Conservation (phyloP, 495 filamentous ascomycete genomes). For the Oleoguttula mirabilis region DNA sequence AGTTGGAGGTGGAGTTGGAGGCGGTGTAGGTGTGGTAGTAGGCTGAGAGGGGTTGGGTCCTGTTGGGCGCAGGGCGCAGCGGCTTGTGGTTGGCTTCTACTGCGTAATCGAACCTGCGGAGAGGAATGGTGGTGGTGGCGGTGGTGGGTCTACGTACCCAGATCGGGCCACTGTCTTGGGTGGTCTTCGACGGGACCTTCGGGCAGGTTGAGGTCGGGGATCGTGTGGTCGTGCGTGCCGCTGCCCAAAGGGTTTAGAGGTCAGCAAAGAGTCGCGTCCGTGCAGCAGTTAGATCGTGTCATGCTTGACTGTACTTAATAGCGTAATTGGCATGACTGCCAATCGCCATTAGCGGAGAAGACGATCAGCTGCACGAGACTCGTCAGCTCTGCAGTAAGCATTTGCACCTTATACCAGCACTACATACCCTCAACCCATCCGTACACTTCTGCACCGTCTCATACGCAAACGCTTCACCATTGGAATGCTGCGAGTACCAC, state of each 20-base stretch:
- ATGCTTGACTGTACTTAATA: no score
- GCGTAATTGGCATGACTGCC: conserved; percentile 25
- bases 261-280: no score
- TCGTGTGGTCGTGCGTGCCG: conserved; percentile 42
- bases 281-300: no score
- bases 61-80: no score
- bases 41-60: no score
- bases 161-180: conserved; percentile 40
- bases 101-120: no score
- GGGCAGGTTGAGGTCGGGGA: conserved; percentile 53
- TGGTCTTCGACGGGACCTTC: conserved; percentile 29
- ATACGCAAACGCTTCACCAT: conserved; percentile 53
- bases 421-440: conserved; percentile 21
- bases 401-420: conserved; percentile 18
- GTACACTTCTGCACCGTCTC: conserved; percentile 40
- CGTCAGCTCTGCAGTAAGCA: conserved; percentile 29
- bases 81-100: no score
- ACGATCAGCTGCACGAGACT: conserved; percentile 9
- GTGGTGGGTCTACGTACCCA: conserved; percentile 21
- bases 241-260: no score
- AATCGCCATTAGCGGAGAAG: conserved; percentile 22
- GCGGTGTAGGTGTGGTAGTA: conserved; percentile 22
- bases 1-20: neutral
- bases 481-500: conserved; percentile 53
- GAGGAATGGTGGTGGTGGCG: no score